phyloP scores from a whole-genome alignment of 805 yeast species.

The Nakazawaea holstii region DNA sequence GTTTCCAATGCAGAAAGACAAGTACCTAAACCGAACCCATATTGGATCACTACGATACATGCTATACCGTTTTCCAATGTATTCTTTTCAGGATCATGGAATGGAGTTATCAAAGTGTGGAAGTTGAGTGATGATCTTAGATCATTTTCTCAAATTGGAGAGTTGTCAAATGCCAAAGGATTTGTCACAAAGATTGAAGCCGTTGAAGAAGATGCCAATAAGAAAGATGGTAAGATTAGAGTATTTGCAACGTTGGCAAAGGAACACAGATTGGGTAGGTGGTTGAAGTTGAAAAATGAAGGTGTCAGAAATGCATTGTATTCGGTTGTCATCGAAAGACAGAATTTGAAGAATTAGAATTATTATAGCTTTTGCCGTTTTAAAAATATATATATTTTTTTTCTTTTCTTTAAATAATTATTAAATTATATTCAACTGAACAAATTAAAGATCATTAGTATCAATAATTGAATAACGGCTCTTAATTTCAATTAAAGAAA shows the following conservation, averaged over 20 bases:
- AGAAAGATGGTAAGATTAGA: constrained; percentile 45
- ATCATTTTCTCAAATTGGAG: constrained; percentile 51
- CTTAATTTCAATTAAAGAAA: too few relatives aligned
- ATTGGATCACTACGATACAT: constrained; percentile 76
- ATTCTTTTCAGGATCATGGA: constrained; percentile 85
- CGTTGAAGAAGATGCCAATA: constrained; percentile 39
- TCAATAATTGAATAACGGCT: too few relatives aligned
- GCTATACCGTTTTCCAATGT: constrained; percentile 83
- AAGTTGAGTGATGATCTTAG: constrained; percentile 60
- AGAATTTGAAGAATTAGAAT: constrained; percentile 13
- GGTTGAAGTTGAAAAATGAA: constrained; percentile 51
- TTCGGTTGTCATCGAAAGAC: constrained; percentile 39
- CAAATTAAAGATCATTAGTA: too few relatives aligned
- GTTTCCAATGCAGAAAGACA: constrained; percentile 33
- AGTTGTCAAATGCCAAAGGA: constrained; percentile 59
- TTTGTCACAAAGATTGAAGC: constrained; percentile 59
- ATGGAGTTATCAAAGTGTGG: constrained; percentile 79
- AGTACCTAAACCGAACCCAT: constrained; percentile 72
- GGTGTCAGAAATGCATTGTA: constrained; percentile 74
- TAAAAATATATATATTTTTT: neutral
- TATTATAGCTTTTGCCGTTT: too few relatives aligned
- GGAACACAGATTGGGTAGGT: constrained; percentile 86
- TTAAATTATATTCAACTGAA: too few relatives aligned
- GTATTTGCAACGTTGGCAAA: constrained; percentile 68
- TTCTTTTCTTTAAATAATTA: too few relatives aligned